phyloP scores from a whole-genome alignment of 177 flowering plant genomes.

The Vitis hybrid region DNA sequence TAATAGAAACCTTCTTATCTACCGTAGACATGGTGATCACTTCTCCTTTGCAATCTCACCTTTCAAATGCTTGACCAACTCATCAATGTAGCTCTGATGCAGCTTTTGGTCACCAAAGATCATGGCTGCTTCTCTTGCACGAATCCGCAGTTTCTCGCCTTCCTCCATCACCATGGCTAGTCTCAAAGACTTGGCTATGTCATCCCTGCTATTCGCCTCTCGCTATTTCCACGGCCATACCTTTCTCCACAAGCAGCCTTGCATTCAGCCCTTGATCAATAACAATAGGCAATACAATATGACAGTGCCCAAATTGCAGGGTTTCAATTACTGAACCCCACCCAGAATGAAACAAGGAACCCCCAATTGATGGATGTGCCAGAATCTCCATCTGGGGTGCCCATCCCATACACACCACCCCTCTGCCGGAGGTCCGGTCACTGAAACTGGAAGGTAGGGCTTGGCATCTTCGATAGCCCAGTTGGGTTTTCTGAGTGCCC shows the following conservation, averaged over 20 bases:
- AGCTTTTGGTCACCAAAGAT: conserved; percentile 3
- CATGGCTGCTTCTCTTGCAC: not conserved
- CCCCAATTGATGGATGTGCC: conserved; percentile 43
- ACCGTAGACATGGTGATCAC: not conserved
- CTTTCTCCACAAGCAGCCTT: conserved; percentile 42
- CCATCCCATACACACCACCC: conserved; percentile 36
- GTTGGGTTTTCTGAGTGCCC: conserved; percentile 24
- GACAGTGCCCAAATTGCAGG: conserved; percentile 31
- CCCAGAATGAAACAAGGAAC: conserved; percentile 40
- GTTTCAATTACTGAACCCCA: conserved; percentile 44
- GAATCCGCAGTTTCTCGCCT: conserved; percentile 2
- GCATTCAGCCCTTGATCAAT: conserved; percentile 45
- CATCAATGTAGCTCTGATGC: conserved; percentile 6
- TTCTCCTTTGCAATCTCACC: too few relatives aligned
- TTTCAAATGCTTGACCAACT: conserved; percentile 9
- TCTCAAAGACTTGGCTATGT: conserved; percentile 20
- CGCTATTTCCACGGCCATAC: conserved; percentile 28
- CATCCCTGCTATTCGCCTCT: conserved; percentile 17
- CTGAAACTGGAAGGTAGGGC: conserved; percentile 9
- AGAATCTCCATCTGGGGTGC: conserved; percentile 42
- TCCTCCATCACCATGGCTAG: conserved; percentile 27
- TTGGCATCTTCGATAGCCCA: not conserved
- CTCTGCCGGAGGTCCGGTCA: not conserved
- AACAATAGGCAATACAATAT: conserved; percentile 31
- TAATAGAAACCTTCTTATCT: not conserved